Base-by-base conservation (phyloP, 2,329 filamentous ascomycete genomes). In the Pyricularia sp. region DNA sequence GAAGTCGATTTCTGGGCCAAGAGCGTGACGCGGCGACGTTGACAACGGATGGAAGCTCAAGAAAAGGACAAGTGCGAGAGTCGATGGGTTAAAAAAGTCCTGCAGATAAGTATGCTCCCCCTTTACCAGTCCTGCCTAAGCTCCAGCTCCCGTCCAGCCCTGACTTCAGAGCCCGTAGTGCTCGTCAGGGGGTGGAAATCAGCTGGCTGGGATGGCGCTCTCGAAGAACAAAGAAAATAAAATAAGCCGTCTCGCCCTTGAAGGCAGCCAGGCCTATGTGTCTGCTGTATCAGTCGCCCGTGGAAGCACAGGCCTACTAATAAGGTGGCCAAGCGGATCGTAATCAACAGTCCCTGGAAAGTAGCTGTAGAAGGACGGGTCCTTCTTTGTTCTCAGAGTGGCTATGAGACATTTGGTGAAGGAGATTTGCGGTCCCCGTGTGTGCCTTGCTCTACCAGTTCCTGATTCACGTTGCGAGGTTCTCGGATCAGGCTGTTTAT, bases 331-430 rank as follows among this genome's bases (percentile, higher is more conserved):
- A 25, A 25, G 23, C 36, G n/a, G 30, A 14, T 65, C 20, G 42
- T 42, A 31, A 63, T 63, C n/a, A 42, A 36, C 20, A 42, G n/a
- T 31, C 26, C 30, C 31, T 25, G 64, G 3, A 25, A 36, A 25
- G 64, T 36, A 31, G 31, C n/a, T 65, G 28, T 42, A 36, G 31
- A 31, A 65, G 31, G 31, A 65, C 9, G 64, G 23, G 31, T 12
- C n/a, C n/a, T 23, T 65, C 31, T 25, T 65, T 36, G 64, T 65
- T 65, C 30, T 65, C 36, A 5, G 11, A 25, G n/a, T 36, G 31
- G 64, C 30, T 36, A 36, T 65, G 64, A 65, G 64, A 65, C 64
- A 65, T 65, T 36, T 31, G 64, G 64, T 50, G 64, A 25, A 25
- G 31, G 11, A 23, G 64, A 33, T 23, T 12, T 33, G 30, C 28